Base-by-base conservation (phyloP, 371 early-diverging fungal genomes). In the Rhizopus sp. region DNA sequence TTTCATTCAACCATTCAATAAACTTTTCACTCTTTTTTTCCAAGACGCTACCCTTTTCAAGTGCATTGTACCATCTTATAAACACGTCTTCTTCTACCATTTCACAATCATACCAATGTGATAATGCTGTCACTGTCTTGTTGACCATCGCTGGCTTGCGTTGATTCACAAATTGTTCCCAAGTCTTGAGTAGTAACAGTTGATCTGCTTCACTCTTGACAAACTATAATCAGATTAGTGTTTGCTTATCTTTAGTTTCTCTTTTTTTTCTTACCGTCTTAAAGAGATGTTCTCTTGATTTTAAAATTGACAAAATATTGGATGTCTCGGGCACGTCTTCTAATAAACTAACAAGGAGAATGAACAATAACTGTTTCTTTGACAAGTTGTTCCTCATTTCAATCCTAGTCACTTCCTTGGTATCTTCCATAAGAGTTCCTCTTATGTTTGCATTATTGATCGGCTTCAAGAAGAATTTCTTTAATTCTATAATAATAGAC, bases 321-420 rank as follows among this genome's bases (percentile, higher is more conserved):
- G 66, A 62, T 54, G 47, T 62, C 58, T 49, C 67, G n/a, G 49
- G 58, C n/a, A 52, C 50, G 5, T 87, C 87, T 17, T 81, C 78
- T 52, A 88, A 77, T 29, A 88, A 60, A 50, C 83, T 74, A 4
- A 76, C 75, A 23, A 90, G 59, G 32, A 90, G 58, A 40, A 88
- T 79, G 53, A 64, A 80, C 34, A 87, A 77, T 10, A 90, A 53
- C 57, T 87, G 85, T 10, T 73, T 80, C 71, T 88, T 90, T 45
- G 84, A 77, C 62, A 90, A 60, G 53, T 86, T 86, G 55, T 90
- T 84, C n/a, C 86, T 77, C 78, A 89, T 88, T 66, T 90, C 91
- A 34, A 88, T 55, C 33, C 87, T 83, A 2, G 88, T 90, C 34
- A 88, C 80, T 63, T 88, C 88, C 63, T 90, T 90, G 34, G 87